Percentiles rank a stretch among this genome's conserved stretches.
Evolutionary conservation across 2,329 filamentous ascomycete species (phyloP).

Genomic region (Emericellopsis cladophorae): DNA sequence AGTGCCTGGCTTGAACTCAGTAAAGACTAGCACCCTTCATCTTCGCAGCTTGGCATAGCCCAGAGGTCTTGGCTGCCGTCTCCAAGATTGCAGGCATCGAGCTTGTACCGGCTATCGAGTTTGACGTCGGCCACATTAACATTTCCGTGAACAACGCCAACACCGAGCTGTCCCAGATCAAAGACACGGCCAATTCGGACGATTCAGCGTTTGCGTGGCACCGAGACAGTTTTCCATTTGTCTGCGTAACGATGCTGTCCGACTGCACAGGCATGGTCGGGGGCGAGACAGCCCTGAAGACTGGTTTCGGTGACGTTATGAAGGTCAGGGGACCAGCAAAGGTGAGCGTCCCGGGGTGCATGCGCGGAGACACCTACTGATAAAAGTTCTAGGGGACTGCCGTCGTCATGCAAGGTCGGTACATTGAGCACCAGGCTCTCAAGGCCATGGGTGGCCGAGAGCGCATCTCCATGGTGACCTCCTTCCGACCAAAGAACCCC

Average conservation of each 20-base stretch:
- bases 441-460: slow-evolving; percentile 44
- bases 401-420: slow-evolving; percentile 53
- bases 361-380: background rate
- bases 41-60: slow-evolving; percentile 34
- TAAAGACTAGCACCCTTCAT: slow-evolving; percentile 49
- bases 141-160: slow-evolving; percentile 36
- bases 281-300: slow-evolving; percentile 50
- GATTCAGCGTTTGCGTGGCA: slow-evolving; percentile 51
- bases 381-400: slow-evolving; percentile 33
- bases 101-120: slow-evolving; percentile 37
- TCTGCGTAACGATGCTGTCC: slow-evolving; percentile 57
- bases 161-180: slow-evolving; percentile 12
- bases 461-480: slow-evolving; percentile 54
- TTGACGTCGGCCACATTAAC: slow-evolving; percentile 44
- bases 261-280: slow-evolving; percentile 51
- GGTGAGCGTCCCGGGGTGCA: slow-evolving; percentile 22
- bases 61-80: slow-evolving; percentile 29
- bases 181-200: slow-evolving; percentile 26
- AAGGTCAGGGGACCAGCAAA: slow-evolving; percentile 48
- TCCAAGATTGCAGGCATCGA: slow-evolving; percentile 42
- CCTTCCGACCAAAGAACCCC: slow-evolving; percentile 46
- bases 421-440: slow-evolving; percentile 53
- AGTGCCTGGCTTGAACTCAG: background rate
- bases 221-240: slow-evolving; percentile 53
- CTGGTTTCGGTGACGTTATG: slow-evolving; percentile 35